phyloP scores from a whole-genome alignment of 352 stramenopile genomes.

The Phytophthora hybrid region DNA sequence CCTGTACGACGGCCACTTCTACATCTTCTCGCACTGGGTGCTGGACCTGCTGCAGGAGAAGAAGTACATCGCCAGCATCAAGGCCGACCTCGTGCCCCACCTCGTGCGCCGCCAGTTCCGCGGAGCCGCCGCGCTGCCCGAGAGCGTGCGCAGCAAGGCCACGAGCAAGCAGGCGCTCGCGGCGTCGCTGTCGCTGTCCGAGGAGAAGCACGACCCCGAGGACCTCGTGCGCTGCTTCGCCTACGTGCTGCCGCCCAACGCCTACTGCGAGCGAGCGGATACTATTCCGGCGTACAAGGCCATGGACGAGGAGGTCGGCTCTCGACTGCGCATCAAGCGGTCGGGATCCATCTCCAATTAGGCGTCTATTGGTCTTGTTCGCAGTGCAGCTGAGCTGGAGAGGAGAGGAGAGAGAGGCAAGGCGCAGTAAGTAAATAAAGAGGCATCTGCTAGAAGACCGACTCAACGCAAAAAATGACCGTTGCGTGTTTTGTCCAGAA shows the following conservation, averaged over 20 bases:
- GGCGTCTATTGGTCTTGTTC: slow-evolving; percentile 1
- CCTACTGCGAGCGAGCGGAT: slow-evolving; percentile 84
- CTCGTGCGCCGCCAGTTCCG: slow-evolving; percentile 84
- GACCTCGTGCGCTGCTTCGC: slow-evolving; percentile 82
- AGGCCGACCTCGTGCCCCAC: slow-evolving; percentile 81
- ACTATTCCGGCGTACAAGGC: slow-evolving; percentile 76
- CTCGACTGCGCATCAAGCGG: slow-evolving; percentile 68
- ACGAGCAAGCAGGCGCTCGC: slow-evolving; percentile 67
- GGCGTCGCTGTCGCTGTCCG: slow-evolving; percentile 66
- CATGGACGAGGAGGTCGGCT: slow-evolving; percentile 80
- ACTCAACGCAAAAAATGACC: not conserved
- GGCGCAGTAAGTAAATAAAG: slow-evolving; percentile 36
- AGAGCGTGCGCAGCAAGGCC: slow-evolving; percentile 66
- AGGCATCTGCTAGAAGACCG: slow-evolving; percentile 20
- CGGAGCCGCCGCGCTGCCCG: slow-evolving; percentile 58
- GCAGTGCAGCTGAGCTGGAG: slow-evolving; percentile 22
- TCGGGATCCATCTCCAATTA: slow-evolving; percentile 64
- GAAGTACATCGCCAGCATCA: slow-evolving; percentile 88
- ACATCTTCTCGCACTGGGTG: slow-evolving; percentile 89
- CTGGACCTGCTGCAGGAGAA: slow-evolving; percentile 81
- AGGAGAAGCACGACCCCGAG: slow-evolving; percentile 58
- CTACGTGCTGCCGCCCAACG: slow-evolving; percentile 76
- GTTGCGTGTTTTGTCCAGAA: slow-evolving; percentile 16
- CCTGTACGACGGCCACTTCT: slow-evolving; percentile 85
- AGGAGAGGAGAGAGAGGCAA: not conserved